These are phyloP conservation scores for Melanomma pulvis-pyrius DNA, from an alignment of 495 filamentous ascomycete species.

Conservation along the genomic window DNA sequence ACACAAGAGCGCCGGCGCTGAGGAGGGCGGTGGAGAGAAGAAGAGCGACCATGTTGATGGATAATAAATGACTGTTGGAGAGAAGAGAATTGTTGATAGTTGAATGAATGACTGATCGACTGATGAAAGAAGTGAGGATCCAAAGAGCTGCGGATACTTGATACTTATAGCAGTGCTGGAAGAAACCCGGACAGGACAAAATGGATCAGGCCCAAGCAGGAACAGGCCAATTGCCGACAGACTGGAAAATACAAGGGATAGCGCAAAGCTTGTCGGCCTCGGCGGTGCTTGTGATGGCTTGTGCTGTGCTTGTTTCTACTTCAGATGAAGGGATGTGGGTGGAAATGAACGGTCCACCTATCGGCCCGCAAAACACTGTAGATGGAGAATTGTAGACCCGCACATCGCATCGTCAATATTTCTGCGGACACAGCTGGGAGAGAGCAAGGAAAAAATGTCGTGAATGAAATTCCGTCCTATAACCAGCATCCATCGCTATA, in stretches of 20 bases:
- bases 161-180: neutral
- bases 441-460: neutral
- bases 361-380: neutral
- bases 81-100: neutral
- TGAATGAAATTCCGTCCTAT: neutral
- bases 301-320: conserved; percentile 11
- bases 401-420: neutral
- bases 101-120: neutral
- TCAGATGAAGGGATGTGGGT: conserved; percentile 16
- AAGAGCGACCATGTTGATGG: conserved; percentile 1
- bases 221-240: neutral
- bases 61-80: neutral
- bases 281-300: too few relatives aligned
- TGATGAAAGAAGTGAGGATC: neutral
- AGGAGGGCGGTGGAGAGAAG: neutral
- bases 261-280: conserved; percentile 14
- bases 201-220: neutral
- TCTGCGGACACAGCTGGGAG: neutral
- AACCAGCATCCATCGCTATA: neutral
- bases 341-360: conserved; percentile 19
- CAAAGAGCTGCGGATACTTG: neutral
- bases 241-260: neutral
- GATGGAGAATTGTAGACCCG: neutral
- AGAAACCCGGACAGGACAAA: neutral
- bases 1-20: conserved; percentile 15